Evolutionary conservation across 495 filamentous ascomycete genomes (phyloP), one percentile per base, ranked within the genome.

Genomic region (Aspergillus haitiensis): DNA sequence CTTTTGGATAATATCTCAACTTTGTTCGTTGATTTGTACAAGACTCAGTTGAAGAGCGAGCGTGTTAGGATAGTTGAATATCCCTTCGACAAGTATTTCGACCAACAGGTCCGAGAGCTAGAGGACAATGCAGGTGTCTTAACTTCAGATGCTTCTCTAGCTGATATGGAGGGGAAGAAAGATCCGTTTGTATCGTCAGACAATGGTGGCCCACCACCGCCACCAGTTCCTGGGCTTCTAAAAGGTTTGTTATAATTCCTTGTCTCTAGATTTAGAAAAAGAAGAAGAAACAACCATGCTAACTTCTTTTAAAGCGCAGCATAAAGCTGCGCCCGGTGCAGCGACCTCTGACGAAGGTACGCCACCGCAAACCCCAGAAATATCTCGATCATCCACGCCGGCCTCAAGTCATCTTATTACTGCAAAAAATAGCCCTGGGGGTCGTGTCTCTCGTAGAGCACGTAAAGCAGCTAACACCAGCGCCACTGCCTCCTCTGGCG

Each of bases 1-100:
- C 89, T 98, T 18, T 80, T 98, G 57, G 93, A 97, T 66, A 96
- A 97, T 62, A 89, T 98, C 53, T 89, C 87, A 62, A 90, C 89
- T 7, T 83, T 98, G 34, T 98, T 98, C 68, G 83, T 90, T 53
- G 87, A 90, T 55, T 79, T 97, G 31, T 98, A 97, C 69, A 89
- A 86, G 46, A 88, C 92, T 47, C 90, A 97, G 65, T 74, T 98
- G 49, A 91, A 84, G 72, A 91, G 87, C 67, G 84, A 88, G 15
- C 84, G 95, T 66, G 88, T 86, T 5, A 90, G 88, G 44, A 78
- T 89, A 34, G 80, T 91, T 52, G 82, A 93, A 63, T 84, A 88
- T 63, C 81, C 80, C 15, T 98, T 98, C 72, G 92, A 94, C 70
- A 82, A 87, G 58, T 97, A 97, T 73, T 98, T 98, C 70, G 90